A percentile compares a stretch with the other conserved stretches of the same genome.
These are phyloP conservation scores for Houttuynia cordata DNA, from an alignment of 164 flowering plant genomes.

Conservation along the genomic window DNA sequence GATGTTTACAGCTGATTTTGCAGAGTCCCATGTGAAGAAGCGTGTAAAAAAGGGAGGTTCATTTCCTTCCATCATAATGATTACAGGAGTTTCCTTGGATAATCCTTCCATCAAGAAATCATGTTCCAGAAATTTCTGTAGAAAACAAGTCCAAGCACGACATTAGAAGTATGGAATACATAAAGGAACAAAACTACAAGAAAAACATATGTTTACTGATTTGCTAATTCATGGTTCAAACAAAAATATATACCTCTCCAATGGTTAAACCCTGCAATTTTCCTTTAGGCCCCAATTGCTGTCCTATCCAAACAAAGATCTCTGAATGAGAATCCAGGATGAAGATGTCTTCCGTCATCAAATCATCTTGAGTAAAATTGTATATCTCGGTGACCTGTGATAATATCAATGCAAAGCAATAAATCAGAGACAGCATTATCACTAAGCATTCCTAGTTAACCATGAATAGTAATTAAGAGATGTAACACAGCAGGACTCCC, in stretches of 20 bases:
- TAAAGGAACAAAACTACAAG: neutral
- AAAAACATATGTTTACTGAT: neutral
- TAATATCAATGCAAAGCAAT: neutral
- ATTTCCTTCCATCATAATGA: constrained; percentile 67
- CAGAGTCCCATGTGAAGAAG: constrained; percentile 91
- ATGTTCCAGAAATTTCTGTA: constrained; percentile 77
- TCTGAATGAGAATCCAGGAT: constrained; percentile 85
- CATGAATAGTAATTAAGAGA: neutral
- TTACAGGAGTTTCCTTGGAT: constrained; percentile 70
- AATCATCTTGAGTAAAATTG: constrained; percentile 88
- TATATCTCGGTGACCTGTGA: constrained; percentile 78
- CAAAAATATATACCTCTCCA: constrained; percentile 75
- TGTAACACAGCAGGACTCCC: neutral
- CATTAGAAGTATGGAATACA: neutral
- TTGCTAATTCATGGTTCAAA: neutral
- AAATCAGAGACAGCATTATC: neutral
- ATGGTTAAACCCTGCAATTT: constrained; percentile 60
- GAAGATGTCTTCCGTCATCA: constrained; percentile 96
- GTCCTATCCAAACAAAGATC: constrained; percentile 92
- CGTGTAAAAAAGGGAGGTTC: constrained; percentile 91
- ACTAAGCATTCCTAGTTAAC: neutral
- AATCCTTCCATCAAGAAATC: constrained; percentile 80
- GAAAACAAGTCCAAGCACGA: neutral
- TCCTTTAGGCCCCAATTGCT: constrained; percentile 61
- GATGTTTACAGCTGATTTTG: constrained; percentile 58